These are phyloP conservation scores for Kodamaea derodonti DNA, from an alignment of 1,139 yeast species.

Conservation along the genomic window DNA sequence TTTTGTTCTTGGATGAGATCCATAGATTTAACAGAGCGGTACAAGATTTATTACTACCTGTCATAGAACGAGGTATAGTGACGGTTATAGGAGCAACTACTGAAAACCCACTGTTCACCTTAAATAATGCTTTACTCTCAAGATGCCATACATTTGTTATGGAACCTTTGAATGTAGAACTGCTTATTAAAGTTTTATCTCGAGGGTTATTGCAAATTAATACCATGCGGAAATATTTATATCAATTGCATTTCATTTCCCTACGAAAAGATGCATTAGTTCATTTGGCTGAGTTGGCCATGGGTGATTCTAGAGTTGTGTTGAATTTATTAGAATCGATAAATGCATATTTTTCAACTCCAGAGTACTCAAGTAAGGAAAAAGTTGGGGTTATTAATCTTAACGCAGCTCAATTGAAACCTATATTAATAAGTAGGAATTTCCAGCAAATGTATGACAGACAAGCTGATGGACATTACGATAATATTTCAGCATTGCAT, in stretches of 20 bases:
- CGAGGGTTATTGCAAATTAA: conserved; percentile 64
- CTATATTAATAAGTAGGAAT: conserved; percentile 32
- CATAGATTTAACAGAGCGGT: conserved; percentile 88
- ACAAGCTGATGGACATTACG: conserved; percentile 90
- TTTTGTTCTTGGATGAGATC: conserved; percentile 87
- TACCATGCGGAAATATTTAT: conserved; percentile 44
- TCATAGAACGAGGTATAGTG: conserved; percentile 63
- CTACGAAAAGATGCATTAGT: conserved; percentile 56
- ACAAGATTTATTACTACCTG: conserved; percentile 79
- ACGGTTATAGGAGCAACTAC: conserved; percentile 92
- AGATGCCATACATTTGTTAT: conserved; percentile 84
- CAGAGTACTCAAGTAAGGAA: conserved; percentile 20
- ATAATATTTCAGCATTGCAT: conserved; percentile 90
- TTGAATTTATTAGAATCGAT: conserved; percentile 64
- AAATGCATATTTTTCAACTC: conserved; percentile 40
- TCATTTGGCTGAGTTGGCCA: conserved; percentile 72
- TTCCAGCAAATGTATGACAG: conserved; percentile 73
- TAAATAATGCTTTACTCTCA: conserved; percentile 83
- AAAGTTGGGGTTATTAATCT: conserved; percentile 30
- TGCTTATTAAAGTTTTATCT: conserved; percentile 55
- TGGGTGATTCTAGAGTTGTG: conserved; percentile 88
- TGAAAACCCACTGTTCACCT: conserved; percentile 90
- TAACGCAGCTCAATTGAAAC: conserved; percentile 34
- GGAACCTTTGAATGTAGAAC: conserved; percentile 54
- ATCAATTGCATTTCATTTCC: conserved; percentile 44